phyloP scores from a whole-genome alignment of 2,329 filamentous ascomycete species.

The Aspergillus ustus region DNA sequence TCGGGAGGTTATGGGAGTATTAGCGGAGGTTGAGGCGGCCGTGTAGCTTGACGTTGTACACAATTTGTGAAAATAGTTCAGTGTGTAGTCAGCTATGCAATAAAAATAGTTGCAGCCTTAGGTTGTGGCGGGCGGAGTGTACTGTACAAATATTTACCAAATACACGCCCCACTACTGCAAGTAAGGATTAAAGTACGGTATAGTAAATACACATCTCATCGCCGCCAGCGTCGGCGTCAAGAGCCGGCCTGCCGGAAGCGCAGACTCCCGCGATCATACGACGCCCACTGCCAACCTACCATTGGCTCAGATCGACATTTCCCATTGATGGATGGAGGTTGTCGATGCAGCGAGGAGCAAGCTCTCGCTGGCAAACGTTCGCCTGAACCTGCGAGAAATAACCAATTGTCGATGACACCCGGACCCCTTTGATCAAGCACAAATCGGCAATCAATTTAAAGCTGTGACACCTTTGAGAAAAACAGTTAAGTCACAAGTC shows the following conservation, averaged over 20 bases:
- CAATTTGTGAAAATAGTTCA: background rate
- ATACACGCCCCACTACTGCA: background rate
- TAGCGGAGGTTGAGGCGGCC: constrained; percentile 46
- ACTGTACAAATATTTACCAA: background rate
- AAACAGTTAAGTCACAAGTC: background rate
- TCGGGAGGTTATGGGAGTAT: constrained; percentile 43
- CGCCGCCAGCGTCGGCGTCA: constrained; percentile 5
- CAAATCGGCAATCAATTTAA: background rate
- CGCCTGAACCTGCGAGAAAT: background rate
- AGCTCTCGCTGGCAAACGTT: constrained; percentile 1
- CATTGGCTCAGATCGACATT: constrained; percentile 19
- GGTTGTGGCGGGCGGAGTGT: background rate
- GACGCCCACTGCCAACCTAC: constrained; percentile 20
- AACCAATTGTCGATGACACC: constrained; percentile 6
- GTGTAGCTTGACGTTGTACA: constrained; percentile 3
- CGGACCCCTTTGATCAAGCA: background rate
- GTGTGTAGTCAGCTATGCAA: background rate
- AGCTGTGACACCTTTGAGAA: background rate
- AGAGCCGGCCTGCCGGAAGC: constrained; percentile 31
- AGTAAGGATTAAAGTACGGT: background rate
- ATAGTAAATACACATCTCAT: background rate
- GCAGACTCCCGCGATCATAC: constrained; percentile 39
- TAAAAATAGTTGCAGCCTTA: background rate
- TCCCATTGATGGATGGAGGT: background rate
- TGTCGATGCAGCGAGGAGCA: background rate